Percentiles rank a stretch among this genome's conserved stretches.
Conservation (phyloP, 768 basidiomycete genomes). For the Piloderma croceum region DNA sequence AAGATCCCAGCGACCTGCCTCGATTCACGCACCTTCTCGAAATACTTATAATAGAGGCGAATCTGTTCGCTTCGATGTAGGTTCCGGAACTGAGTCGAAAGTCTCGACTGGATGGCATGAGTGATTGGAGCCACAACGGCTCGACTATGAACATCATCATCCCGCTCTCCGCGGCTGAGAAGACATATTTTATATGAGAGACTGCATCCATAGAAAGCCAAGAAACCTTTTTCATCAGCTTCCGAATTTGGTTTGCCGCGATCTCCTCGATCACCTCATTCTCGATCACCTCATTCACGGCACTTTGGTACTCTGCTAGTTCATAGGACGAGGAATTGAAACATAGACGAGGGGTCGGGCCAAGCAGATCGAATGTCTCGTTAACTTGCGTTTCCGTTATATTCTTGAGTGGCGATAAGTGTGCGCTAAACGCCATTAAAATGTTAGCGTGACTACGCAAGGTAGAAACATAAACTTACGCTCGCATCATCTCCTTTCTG, state of each 20-base stretch:
- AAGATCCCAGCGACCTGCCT: slow-evolving; percentile 13
- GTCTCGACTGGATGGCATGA: slow-evolving; percentile 8
- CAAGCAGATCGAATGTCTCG: slow-evolving; percentile 10
- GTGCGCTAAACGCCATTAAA: slow-evolving; percentile 3
- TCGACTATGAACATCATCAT: slow-evolving; percentile 2
- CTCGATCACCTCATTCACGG: too few relatives aligned
- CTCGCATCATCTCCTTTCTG: slow-evolving; percentile 10
- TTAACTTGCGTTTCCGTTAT: too few relatives aligned
- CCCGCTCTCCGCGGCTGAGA: slow-evolving; percentile 8
- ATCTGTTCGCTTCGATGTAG: slow-evolving; percentile 12
- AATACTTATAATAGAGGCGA: slow-evolving; percentile 14
- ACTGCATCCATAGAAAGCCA: slow-evolving; percentile 11
- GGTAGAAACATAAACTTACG: slow-evolving; percentile 9
- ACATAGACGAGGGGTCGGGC: slow-evolving; percentile 16
- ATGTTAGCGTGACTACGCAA: slow-evolving; percentile 2
- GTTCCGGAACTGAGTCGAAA: slow-evolving; percentile 13
- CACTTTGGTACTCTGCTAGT: too few relatives aligned
- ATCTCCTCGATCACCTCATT: too few relatives aligned
- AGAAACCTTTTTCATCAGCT: slow-evolving; percentile 5
- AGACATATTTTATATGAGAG: slow-evolving; percentile 12
- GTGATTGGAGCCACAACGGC: slow-evolving; percentile 10
- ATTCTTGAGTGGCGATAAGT: not conserved
- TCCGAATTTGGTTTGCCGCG: slow-evolving; percentile 3
- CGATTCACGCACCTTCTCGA: slow-evolving; percentile 7
- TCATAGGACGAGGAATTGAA: too few relatives aligned